Evolutionary conservation across 495 filamentous ascomycete genomes (phyloP).

Genomic region (Podospora pseudopauciseta): DNA sequence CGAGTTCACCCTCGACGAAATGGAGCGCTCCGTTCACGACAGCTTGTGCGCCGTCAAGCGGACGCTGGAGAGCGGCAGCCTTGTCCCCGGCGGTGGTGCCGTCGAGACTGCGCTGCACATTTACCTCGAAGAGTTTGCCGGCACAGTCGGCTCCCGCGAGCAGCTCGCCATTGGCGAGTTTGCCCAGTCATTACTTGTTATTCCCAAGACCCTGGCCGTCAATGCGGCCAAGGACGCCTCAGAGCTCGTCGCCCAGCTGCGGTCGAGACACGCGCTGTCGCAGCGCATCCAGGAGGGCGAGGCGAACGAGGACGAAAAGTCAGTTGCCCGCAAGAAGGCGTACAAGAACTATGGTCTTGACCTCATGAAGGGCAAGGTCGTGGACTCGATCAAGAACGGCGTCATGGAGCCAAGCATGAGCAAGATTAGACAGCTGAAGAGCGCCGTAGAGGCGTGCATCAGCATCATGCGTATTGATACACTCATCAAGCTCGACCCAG

Average conservation of each 20-base stretch:
- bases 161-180: slow-evolving; percentile 98
- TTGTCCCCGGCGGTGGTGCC: slow-evolving; percentile 93
- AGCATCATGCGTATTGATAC: slow-evolving; percentile 99
- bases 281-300: slow-evolving; percentile 83
- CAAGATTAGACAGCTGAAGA: slow-evolving; percentile 97
- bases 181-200: slow-evolving; percentile 85
- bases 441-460: slow-evolving; percentile 97
- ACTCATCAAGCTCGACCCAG: slow-evolving; percentile 95
- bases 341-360: slow-evolving; percentile 99
- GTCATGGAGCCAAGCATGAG: slow-evolving; percentile 97
- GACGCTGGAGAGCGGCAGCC: slow-evolving; percentile 92
- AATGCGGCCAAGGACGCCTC: slow-evolving; percentile 96
- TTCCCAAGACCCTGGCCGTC: slow-evolving; percentile 94
- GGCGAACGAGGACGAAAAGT: slow-evolving; percentile 80
- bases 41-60: slow-evolving; percentile 95
- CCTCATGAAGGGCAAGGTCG: slow-evolving; percentile 81
- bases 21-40: slow-evolving; percentile 98
- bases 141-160: slow-evolving; percentile 93
- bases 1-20: slow-evolving; percentile 96
- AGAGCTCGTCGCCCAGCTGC: slow-evolving; percentile 91
- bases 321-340: slow-evolving; percentile 83
- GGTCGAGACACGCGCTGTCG: slow-evolving; percentile 88
- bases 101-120: slow-evolving; percentile 99
- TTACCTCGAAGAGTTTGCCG: slow-evolving; percentile 98
- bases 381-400: slow-evolving; percentile 90